A percentile compares a stretch with the other conserved stretches of the same genome.
Conservation (phyloP, 352 stramenopile species). For the Globisporangium abappressorium region DNA sequence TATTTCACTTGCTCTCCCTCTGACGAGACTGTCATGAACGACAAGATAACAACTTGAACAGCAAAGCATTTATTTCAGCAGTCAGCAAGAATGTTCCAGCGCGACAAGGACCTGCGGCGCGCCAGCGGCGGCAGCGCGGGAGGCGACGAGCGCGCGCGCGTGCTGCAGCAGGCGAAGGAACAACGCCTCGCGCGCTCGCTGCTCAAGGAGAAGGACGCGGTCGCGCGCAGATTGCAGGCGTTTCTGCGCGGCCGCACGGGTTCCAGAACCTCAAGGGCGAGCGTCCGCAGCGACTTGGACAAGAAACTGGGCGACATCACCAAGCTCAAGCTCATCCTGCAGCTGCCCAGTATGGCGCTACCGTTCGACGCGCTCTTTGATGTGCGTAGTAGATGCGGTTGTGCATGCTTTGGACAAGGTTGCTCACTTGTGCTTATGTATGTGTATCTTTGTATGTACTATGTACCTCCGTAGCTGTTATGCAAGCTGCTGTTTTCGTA, state of each 20-base stretch:
- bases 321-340: conserved; percentile 51
- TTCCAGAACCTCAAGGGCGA: conserved; percentile 15
- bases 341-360: conserved; percentile 44
- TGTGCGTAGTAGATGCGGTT: conserved; percentile 10
- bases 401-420: too few relatives aligned
- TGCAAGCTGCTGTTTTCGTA: conserved; percentile 47
- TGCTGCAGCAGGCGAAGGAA: conserved; percentile 52
- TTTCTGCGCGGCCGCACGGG: conserved; percentile 38
- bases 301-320: conserved; percentile 57
- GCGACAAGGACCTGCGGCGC: conserved; percentile 43
- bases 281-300: conserved; percentile 35
- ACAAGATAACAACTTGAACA: too few relatives aligned
- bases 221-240: conserved; percentile 36
- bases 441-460: not conserved
- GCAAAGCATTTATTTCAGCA: not conserved
- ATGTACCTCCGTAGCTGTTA: conserved; percentile 26
- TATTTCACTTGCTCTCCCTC: too few relatives aligned
- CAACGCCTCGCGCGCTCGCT: conserved; percentile 38
- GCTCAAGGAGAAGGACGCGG: conserved; percentile 35
- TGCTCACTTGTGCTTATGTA: not conserved
- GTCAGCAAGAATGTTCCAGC: conserved; percentile 38
- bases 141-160: conserved; percentile 35
- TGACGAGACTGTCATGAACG: too few relatives aligned
- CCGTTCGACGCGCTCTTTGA: conserved; percentile 49
- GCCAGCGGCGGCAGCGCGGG: not conserved